These are phyloP conservation scores for Kregervanrija pseudodelftensis DNA, from an alignment of 805 yeast species.

Conservation along the genomic window DNA sequence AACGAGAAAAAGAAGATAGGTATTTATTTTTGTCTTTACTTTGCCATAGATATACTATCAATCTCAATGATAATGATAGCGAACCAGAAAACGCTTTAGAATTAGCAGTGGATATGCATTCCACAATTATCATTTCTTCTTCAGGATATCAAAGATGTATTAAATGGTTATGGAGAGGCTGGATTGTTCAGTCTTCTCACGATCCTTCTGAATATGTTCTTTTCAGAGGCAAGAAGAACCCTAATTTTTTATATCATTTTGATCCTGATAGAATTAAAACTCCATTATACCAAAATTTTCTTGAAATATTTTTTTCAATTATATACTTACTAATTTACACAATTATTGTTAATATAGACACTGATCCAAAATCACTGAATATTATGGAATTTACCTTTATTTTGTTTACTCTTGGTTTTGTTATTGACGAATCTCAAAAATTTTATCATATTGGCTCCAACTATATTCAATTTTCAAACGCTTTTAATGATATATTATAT, in stretches of 20 bases:
- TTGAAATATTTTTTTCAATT: slow-evolving; percentile 64
- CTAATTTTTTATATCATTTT: slow-evolving; percentile 54
- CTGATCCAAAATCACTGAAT: slow-evolving; percentile 30
- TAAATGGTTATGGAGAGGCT: slow-evolving; percentile 89
- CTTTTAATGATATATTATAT: slow-evolving; percentile 68
- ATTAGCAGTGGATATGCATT: slow-evolving; percentile 79
- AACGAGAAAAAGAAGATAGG: slow-evolving; percentile 48
- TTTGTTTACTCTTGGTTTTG: slow-evolving; percentile 57
- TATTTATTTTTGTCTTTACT: slow-evolving; percentile 68
- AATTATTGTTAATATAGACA: slow-evolving; percentile 53
- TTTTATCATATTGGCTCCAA: slow-evolving; percentile 68
- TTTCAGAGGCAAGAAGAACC: slow-evolving; percentile 52
- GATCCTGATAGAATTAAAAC: slow-evolving; percentile 80
- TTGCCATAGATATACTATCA: slow-evolving; percentile 66
- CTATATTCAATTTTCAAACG: slow-evolving; percentile 73
- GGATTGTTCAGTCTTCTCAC: slow-evolving; percentile 70
- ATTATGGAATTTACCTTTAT: slow-evolving; percentile 51
- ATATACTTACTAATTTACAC: slow-evolving; percentile 58
- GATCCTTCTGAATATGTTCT: slow-evolving; percentile 66
- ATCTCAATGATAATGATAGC: slow-evolving; percentile 52
- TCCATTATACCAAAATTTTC: slow-evolving; percentile 70
- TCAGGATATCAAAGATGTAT: slow-evolving; percentile 81
- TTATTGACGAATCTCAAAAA: slow-evolving; percentile 62
- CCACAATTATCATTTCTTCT: slow-evolving; percentile 68
- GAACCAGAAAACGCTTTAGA: slow-evolving; percentile 73